A percentile compares a stretch with the other conserved stretches of the same genome.
phyloP scores from a whole-genome alignment of 2,329 filamentous ascomycete genomes.

The Parascedosporium putredinis region DNA sequence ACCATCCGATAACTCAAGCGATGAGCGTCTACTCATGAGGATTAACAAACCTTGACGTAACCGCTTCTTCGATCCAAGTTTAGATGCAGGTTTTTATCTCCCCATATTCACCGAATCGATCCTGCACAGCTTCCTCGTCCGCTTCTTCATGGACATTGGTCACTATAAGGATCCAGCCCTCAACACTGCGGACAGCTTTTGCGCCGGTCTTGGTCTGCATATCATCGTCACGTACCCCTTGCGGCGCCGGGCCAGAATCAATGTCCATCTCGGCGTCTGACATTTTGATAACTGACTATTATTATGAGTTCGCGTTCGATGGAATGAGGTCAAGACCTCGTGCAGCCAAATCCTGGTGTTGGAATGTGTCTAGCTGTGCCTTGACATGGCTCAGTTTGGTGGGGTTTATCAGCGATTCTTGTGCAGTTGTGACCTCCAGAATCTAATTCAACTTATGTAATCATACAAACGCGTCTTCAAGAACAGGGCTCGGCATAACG shows the following conservation, averaged over 20 bases:
- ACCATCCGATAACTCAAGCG: too few relatives aligned
- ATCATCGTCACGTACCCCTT: constrained; percentile 44
- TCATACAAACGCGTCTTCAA: too few relatives aligned
- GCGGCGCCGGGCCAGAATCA: constrained; percentile 34
- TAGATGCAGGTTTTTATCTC: constrained; percentile 82
- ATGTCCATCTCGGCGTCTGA: constrained; percentile 51
- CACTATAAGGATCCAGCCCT: constrained; percentile 81
- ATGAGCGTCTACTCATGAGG: too few relatives aligned
- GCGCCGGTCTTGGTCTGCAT: constrained; percentile 66
- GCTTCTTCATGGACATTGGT: constrained; percentile 85
- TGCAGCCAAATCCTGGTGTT: too few relatives aligned
- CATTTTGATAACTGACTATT: constrained; percentile 24
- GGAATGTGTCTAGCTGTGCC: too few relatives aligned
- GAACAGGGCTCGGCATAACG: too few relatives aligned
- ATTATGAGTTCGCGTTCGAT: not conserved
- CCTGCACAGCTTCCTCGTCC: constrained; percentile 71
- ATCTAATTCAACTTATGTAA: too few relatives aligned
- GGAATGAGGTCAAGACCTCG: not conserved
- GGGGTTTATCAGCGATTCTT: not conserved
- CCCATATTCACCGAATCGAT: constrained; percentile 73
- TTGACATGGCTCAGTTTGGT: not conserved
- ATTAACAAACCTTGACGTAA: constrained; percentile 64
- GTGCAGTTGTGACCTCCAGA: too few relatives aligned
- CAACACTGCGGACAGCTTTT: constrained; percentile 74
- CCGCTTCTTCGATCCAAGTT: constrained; percentile 75